Conservation (phyloP, 2,329 filamentous ascomycete species). For the Ophioceras dolichostomum region DNA sequence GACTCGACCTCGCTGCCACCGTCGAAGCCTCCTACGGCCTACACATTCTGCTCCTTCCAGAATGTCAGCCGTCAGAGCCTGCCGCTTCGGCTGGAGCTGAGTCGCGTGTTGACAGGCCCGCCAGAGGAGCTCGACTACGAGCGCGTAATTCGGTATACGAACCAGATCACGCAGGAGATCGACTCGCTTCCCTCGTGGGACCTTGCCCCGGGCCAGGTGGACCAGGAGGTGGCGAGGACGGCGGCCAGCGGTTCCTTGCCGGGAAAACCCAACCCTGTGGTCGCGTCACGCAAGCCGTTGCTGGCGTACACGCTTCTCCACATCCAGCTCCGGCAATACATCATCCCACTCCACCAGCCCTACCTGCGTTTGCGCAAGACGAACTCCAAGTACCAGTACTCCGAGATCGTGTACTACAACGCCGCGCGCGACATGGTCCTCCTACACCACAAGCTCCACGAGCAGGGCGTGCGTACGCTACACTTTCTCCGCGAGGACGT, state of each 20-base stretch:
- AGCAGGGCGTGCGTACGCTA: slow-evolving; percentile 44
- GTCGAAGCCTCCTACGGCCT: slow-evolving; percentile 37
- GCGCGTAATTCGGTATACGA: slow-evolving; percentile 47
- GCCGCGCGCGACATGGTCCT: slow-evolving; percentile 48
- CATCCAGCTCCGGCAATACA: slow-evolving; percentile 48
- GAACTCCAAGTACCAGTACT: slow-evolving; percentile 50
- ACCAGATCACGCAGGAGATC: slow-evolving; percentile 48
- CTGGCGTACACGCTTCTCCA: slow-evolving; percentile 48
- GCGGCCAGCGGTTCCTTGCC: not conserved
- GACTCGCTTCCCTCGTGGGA: slow-evolving; percentile 48
- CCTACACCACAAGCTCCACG: slow-evolving; percentile 47
- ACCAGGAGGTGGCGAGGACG: too few species aligned
- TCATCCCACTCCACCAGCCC: slow-evolving; percentile 48
- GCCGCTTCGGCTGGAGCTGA: slow-evolving; percentile 42
- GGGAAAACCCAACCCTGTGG: slow-evolving; percentile 3
- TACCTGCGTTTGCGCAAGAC: slow-evolving; percentile 46
- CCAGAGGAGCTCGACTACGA: slow-evolving; percentile 46
- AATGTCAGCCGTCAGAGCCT: slow-evolving; percentile 44
- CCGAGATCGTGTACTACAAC: slow-evolving; percentile 52
- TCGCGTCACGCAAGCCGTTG: slow-evolving; percentile 37
- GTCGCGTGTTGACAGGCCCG: slow-evolving; percentile 40
- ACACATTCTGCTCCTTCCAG: slow-evolving; percentile 48
- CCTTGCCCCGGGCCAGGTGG: slow-evolving; percentile 21
- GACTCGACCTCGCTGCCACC: slow-evolving; percentile 30
- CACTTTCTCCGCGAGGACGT: slow-evolving; percentile 50